Conservation (phyloP, 768 basidiomycete genomes). For the Brasilioporus rufonigricans region DNA sequence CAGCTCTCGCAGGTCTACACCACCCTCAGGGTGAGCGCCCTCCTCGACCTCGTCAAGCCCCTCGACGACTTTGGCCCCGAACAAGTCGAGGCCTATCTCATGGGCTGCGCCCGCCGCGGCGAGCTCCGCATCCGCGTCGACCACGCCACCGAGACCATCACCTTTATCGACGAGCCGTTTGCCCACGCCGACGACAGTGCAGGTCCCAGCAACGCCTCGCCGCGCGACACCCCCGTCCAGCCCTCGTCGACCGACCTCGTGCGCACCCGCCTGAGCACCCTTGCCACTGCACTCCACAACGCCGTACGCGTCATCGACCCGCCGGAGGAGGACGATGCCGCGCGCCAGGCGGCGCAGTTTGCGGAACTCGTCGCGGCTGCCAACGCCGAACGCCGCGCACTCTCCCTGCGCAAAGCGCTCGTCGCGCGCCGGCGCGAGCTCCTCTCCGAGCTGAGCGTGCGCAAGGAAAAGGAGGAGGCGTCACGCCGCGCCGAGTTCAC, state of each 20-base stretch:
- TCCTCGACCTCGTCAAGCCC: conserved; percentile 78
- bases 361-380: conserved; percentile 59
- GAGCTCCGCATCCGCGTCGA: conserved; percentile 87
- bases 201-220: conserved; percentile 7
- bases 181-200: conserved; percentile 38
- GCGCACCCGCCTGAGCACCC: conserved; percentile 70
- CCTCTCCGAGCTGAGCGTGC: conserved; percentile 75
- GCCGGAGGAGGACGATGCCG: conserved; percentile 41
- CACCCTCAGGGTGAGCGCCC: conserved; percentile 73
- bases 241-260: conserved; percentile 71
- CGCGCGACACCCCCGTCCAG: conserved; percentile 56
- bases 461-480: conserved; percentile 88
- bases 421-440: conserved; percentile 85
- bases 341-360: conserved; percentile 52
- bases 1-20: conserved; percentile 94
- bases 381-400: conserved; percentile 73
- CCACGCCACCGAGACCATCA: conserved; percentile 81
- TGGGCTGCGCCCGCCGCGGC: conserved; percentile 85
- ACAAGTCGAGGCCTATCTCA: conserved; percentile 86
- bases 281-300: conserved; percentile 72
- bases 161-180: conserved; percentile 80
- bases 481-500: conserved; percentile 69
- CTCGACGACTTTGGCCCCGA: conserved; percentile 61
- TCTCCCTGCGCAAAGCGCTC: conserved; percentile 73
- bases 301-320: conserved; percentile 58